Conservation (phyloP, 2,329 filamentous ascomycete genomes). For the Neopestalotiopsis clavispora region DNA sequence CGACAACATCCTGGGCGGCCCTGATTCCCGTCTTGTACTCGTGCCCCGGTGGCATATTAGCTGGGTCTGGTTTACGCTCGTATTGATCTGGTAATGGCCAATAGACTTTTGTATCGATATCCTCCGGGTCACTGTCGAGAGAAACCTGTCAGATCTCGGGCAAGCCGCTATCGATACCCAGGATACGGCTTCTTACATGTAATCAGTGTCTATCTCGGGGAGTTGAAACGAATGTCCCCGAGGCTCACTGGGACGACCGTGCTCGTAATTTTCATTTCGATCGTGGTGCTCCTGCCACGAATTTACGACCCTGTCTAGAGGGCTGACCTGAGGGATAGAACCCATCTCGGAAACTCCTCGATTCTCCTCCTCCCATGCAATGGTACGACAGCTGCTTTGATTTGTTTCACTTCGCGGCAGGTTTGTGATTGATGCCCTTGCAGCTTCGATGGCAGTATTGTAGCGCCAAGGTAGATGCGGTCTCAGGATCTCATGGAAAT, state of each 20-base stretch:
- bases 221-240: not conserved
- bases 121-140: not conserved
- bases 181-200: not conserved
- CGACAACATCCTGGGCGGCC: not conserved
- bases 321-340: not conserved
- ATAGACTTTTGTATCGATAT: not conserved
- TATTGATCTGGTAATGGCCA: constrained; percentile 9
- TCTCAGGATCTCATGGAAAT: not conserved
- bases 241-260: not conserved
- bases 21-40: not conserved
- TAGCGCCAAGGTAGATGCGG: constrained; percentile 1
- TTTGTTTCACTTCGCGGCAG: not conserved
- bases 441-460: not conserved
- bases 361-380: not conserved
- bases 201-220: not conserved
- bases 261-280: not conserved
- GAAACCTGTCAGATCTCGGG: not conserved
- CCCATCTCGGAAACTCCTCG: not conserved
- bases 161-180: not conserved
- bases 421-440: not conserved
- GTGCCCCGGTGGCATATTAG: not conserved
- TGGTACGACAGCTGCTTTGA: not conserved
- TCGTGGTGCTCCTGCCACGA: not conserved
- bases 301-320: not conserved
- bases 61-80: constrained; percentile 1